These are phyloP conservation scores for Blastocystis sp. DNA, from an alignment of 352 stramenopile genomes.

Conservation along the genomic window DNA sequence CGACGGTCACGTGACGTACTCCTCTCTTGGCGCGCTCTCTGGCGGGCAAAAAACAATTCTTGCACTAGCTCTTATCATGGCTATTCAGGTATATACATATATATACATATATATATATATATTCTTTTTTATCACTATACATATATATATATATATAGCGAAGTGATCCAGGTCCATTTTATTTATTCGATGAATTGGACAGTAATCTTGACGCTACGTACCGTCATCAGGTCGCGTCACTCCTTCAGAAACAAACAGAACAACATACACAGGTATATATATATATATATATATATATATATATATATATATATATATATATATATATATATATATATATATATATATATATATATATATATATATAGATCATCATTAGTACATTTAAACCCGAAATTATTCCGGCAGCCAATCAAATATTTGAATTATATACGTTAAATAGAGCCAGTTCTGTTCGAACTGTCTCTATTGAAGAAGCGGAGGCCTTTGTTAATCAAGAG, in stretches of 20 bases:
- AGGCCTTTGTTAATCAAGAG: no score
- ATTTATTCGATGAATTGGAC: conserved; percentile 99
- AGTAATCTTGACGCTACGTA: conserved; percentile 96
- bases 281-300: no score
- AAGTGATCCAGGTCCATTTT: conserved; percentile 95
- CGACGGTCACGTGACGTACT: conserved; percentile 73
- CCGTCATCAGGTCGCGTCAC: conserved; percentile 71
- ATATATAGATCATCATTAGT: no score
- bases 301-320: no score
- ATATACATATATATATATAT: neutral
- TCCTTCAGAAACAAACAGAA: conserved; percentile 85
- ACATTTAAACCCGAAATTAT: no score
- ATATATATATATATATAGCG: conserved; percentile 50
- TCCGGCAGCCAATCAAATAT: no score
- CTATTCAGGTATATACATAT: conserved; percentile 57
- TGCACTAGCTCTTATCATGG: conserved; percentile 96
- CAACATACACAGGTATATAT: no score
- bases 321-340: no score
- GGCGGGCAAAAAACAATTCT: conserved; percentile 96
- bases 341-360: no score
- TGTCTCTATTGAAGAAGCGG: no score
- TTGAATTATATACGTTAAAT: no score
- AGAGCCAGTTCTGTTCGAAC: no score
- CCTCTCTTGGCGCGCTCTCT: conserved; percentile 90
- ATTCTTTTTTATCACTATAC: neutral